Percentiles rank a stretch among this genome's conserved stretches.
Evolutionary conservation across 768 basidiomycete species (phyloP).

Genomic region (Hypsizygus marmoreus): DNA sequence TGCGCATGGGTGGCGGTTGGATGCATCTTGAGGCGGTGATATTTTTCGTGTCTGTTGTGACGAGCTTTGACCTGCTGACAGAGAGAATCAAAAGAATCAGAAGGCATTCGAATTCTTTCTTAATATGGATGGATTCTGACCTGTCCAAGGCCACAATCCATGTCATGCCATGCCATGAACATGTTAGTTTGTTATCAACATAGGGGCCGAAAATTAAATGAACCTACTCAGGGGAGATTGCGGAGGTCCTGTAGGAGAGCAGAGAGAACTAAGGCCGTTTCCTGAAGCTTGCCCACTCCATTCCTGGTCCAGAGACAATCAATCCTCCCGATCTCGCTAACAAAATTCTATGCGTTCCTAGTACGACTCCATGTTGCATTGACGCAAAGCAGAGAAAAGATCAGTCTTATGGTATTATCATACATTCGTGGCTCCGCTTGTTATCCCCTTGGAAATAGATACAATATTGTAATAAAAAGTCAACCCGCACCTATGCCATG

Average conservation of each 20-base stretch:
- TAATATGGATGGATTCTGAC: not conserved
- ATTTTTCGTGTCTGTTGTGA: not conserved
- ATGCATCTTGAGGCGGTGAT: not conserved
- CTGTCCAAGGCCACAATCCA: not conserved
- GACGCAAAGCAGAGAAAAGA: not conserved
- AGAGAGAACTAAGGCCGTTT: too few relatives aligned
- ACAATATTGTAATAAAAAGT: slow-evolving; percentile 13
- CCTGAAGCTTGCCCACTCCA: too few relatives aligned
- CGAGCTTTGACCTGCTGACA: slow-evolving; percentile 3
- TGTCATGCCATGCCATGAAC: too few relatives aligned
- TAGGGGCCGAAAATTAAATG: too few relatives aligned
- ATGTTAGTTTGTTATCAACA: too few relatives aligned
- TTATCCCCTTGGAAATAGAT: slow-evolving; percentile 8
- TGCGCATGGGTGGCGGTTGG: not conserved
- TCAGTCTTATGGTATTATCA: slow-evolving; percentile 15
- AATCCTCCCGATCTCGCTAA: not conserved
- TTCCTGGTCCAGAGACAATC: not conserved
- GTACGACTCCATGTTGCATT: not conserved
- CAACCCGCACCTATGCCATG: slow-evolving; percentile 8
- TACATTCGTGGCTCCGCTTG: slow-evolving; percentile 16
- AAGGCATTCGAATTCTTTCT: slow-evolving; percentile 5
- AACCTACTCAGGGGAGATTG: too few relatives aligned
- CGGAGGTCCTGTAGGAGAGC: too few relatives aligned
- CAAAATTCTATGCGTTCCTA: not conserved
- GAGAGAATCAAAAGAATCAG: slow-evolving; percentile 1